Evolutionary conservation across 305 asterid genomes (phyloP).

Genomic region (Fraxinus nigra): DNA sequence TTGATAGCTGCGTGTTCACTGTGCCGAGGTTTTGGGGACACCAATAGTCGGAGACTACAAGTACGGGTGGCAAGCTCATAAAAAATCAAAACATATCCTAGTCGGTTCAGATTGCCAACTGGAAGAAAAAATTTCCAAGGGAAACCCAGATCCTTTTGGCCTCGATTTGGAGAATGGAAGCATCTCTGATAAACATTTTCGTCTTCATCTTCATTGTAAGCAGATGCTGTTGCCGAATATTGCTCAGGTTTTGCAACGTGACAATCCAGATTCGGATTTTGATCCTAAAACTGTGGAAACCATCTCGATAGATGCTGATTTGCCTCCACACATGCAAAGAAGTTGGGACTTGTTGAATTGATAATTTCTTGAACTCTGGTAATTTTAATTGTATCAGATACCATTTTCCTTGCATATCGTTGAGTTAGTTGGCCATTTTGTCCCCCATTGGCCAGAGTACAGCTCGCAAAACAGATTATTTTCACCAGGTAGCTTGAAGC

Average conservation of each 20-base stretch:
- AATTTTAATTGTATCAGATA: not conserved
- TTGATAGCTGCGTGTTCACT: slow-evolving; percentile 83
- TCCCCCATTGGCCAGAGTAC: not conserved
- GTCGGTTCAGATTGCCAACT: slow-evolving; percentile 21
- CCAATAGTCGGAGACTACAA: slow-evolving; percentile 96
- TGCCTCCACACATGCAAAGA: slow-evolving; percentile 81
- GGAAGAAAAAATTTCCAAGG: slow-evolving; percentile 23
- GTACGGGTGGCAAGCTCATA: slow-evolving; percentile 94
- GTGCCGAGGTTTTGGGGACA: slow-evolving; percentile 93
- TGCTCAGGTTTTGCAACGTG: slow-evolving; percentile 43
- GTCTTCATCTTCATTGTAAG: slow-evolving; percentile 90
- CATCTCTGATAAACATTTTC: slow-evolving; percentile 55
- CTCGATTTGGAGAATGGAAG: slow-evolving; percentile 60
- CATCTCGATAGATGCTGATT: slow-evolving; percentile 57
- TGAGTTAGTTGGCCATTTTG: not conserved
- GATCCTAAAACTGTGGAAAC: slow-evolving; percentile 33
- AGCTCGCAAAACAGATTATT: not conserved
- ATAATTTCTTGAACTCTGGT: not conserved
- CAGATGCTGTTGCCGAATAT: slow-evolving; percentile 73
- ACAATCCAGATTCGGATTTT: slow-evolving; percentile 28
- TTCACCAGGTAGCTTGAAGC: not conserved
- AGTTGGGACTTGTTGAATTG: slow-evolving; percentile 63
- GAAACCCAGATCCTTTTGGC: slow-evolving; percentile 31
- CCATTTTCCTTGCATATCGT: not conserved
- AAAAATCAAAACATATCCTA: slow-evolving; percentile 41